Conservation (phyloP, 441 rosid genomes). For the Gossypium gossypioides region DNA sequence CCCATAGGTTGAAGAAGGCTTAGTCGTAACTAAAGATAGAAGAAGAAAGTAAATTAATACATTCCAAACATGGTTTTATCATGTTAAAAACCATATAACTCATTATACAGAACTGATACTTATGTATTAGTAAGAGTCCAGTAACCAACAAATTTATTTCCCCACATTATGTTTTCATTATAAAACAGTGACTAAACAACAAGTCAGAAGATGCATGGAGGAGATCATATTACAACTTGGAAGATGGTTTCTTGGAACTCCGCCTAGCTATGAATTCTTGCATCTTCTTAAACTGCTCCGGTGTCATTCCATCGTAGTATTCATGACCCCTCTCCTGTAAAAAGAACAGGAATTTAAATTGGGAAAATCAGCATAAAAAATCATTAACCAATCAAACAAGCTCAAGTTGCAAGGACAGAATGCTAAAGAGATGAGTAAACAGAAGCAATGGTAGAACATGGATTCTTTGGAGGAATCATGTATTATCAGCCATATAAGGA, state of each 20-base stretch:
- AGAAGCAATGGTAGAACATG: too few relatives aligned
- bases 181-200: neutral
- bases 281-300: slow-evolving; percentile 90
- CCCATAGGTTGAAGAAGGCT: too few relatives aligned
- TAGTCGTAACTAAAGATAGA: too few relatives aligned
- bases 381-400: neutral
- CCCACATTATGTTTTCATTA: neutral
- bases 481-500: too few relatives aligned
- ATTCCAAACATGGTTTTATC: too few relatives aligned
- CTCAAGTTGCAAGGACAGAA: too few relatives aligned
- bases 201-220: neutral
- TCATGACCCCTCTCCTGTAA: slow-evolving; percentile 68
- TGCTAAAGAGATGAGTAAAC: too few relatives aligned
- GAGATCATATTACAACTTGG: slow-evolving; percentile 42
- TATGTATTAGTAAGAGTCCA: neutral
- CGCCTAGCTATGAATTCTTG: slow-evolving; percentile 73
- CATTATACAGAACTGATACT: neutral
- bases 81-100: too few relatives aligned
- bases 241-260: slow-evolving; percentile 44
- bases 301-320: slow-evolving; percentile 67
- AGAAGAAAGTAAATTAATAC: too few relatives aligned
- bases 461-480: too few relatives aligned
- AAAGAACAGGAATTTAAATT: neutral
- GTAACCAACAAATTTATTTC: slow-evolving; percentile 3
- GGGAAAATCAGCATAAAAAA: neutral